Evolutionary conservation across 129 eudicot genomes (phyloP).

Genomic region (Glebionis coronaria): DNA sequence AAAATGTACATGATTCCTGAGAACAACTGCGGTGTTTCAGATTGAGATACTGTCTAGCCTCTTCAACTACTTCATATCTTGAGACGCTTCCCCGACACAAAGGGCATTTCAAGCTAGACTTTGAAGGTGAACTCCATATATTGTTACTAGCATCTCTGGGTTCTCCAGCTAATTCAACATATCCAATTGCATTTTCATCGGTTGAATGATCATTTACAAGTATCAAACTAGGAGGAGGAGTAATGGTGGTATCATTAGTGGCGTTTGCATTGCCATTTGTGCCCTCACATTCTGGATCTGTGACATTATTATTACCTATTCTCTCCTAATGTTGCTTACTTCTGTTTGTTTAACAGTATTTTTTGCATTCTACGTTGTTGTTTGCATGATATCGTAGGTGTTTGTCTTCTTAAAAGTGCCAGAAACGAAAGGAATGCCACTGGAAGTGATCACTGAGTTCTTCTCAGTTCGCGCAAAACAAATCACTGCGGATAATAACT

Average conservation of each 20-base stretch:
- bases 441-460: constrained; percentile 88
- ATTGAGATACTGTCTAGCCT: constrained; percentile 67
- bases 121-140: constrained; percentile 21
- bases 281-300: constrained; percentile 80
- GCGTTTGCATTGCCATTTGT: constrained; percentile 88
- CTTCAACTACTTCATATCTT: constrained; percentile 78
- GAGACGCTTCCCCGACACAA: constrained; percentile 78
- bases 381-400: constrained; percentile 61
- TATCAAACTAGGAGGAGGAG: constrained; percentile 25
- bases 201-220: constrained; percentile 13
- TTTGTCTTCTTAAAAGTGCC: constrained; percentile 90
- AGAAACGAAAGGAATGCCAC: constrained; percentile 94
- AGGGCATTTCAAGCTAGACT: constrained; percentile 60
- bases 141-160: constrained; percentile 19
- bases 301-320: constrained; percentile 74
- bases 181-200: constrained; percentile 25
- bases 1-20: constrained; percentile 71
- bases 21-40: constrained; percentile 77
- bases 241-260: constrained; percentile 37
- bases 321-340: constrained; percentile 73
- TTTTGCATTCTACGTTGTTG: constrained; percentile 72
- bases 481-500: constrained; percentile 30
- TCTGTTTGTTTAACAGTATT: constrained; percentile 78
- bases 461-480: constrained; percentile 82
- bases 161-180: constrained; percentile 35